Conservation (phyloP, 75 land plant species). For the Cunninghamia lanceolata region DNA sequence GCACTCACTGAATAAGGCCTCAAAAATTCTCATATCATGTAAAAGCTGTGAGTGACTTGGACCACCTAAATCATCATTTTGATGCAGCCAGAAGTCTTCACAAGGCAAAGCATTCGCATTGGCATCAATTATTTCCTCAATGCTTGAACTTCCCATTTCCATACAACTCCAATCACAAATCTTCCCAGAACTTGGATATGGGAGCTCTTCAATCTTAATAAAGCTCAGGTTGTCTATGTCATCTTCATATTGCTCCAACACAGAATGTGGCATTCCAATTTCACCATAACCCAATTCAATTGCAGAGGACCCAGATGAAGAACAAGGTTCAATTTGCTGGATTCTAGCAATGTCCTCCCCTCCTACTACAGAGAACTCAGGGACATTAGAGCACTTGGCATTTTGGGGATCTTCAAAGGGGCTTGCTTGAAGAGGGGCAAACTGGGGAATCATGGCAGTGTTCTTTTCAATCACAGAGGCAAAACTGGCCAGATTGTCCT, state of each 20-base stretch:
- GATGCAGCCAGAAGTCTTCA: too few relatives aligned
- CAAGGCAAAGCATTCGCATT: neutral
- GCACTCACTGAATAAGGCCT: neutral
- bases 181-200: neutral
- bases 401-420: neutral
- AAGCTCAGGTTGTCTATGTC: neutral
- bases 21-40: too few relatives aligned
- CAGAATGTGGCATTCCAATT: neutral
- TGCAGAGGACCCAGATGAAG: neutral
- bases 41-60: too few relatives aligned
- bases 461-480: neutral
- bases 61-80: too few relatives aligned
- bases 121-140: neutral
- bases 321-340: neutral
- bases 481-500: neutral
- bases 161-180: neutral
- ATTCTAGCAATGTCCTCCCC: neutral
- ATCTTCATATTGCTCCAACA: neutral
- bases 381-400: neutral
- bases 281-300: neutral
- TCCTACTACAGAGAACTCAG: neutral
- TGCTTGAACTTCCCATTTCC: neutral
- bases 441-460: neutral
- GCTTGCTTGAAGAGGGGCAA: neutral
- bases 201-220: neutral